Evolutionary conservation across 2,329 filamentous ascomycete species (phyloP).

Genomic region (Trichoderma cornu-damae): DNA sequence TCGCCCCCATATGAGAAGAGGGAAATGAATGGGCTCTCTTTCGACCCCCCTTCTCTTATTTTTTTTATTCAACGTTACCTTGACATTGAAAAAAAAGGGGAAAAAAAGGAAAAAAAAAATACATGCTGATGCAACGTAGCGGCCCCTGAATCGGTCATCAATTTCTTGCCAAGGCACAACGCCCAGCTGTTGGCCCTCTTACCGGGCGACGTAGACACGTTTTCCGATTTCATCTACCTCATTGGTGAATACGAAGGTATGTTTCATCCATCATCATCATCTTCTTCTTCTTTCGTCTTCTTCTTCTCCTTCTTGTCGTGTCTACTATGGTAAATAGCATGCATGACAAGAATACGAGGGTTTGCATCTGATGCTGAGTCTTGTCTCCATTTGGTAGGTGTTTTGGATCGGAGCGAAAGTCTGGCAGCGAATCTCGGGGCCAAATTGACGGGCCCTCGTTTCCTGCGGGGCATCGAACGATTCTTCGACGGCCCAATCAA

Average conservation of each 20-base stretch:
- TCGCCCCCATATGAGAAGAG: too few relatives aligned
- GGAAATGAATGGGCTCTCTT: too few relatives aligned
- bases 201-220: constrained; percentile 57
- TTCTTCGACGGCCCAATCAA: constrained; percentile 77
- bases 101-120: neutral
- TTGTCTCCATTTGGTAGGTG: constrained; percentile 43
- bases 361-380: too few relatives aligned
- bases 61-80: too few relatives aligned
- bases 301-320: too few relatives aligned
- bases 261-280: constrained; percentile 15
- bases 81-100: too few relatives aligned
- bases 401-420: constrained; percentile 79
- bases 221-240: constrained; percentile 66
- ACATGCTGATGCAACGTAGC: constrained; percentile 7
- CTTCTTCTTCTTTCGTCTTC: too few relatives aligned
- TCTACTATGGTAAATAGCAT: too few relatives aligned
- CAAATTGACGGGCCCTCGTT: constrained; percentile 72
- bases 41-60: too few relatives aligned
- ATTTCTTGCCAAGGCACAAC: constrained; percentile 47
- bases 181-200: constrained; percentile 46
- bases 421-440: constrained; percentile 81
- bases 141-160: constrained; percentile 38
- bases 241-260: constrained; percentile 71
- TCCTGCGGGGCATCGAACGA: constrained; percentile 80
- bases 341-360: too few relatives aligned